Evolutionary conservation across 495 filamentous ascomycete species (phyloP), one percentile per base, ranked within the genome.

Genomic region (Penicillium antarcticum): DNA sequence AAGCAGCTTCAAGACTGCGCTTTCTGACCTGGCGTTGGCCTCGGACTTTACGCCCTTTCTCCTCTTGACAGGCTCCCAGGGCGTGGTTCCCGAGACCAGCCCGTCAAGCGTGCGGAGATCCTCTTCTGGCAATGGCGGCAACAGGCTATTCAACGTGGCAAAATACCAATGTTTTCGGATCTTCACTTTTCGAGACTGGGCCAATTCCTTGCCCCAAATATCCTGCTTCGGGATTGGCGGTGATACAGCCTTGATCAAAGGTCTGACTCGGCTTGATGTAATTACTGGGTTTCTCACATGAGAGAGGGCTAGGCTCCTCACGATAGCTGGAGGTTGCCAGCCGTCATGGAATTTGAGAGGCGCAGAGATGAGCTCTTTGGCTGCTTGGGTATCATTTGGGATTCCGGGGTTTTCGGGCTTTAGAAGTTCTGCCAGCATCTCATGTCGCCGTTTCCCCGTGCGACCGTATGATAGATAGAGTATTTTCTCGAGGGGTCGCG

Each of bases 381-480:
- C 36, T 2, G 57, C 58, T 9, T 52, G 32, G 8, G 62, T 67
- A 5, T 77, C 59, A 16, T 53, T 36, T 0, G 77, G 70, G 9
- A 67, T 46, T 16, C 73, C 56, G 11, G 26, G 6, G 6, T 29
- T 10, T 29, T 10, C 8, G 26, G 61, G 67, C 11, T 51, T 48
- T 12, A 83, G 52, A 24, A 91, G 53, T 0, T 74, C 58, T 1
- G 64, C 35, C 21, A 89, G 46, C 19, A 96, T 70, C 37, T 85
- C 68, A 32, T 86, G 81, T 41, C 85, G 76, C 37, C 87, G 80
- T 56, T 71, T 81, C 13, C 92, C 92, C 3, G 69, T 67, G 24
- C 92, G 84, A 3, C 91, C 94, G 65, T 95, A 94, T 23, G 86
- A 80, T 38, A 79, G 56, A 5, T 77, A 56, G 17, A 96, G 65